phyloP scores from a whole-genome alignment of 176 grass and related monocot species.

The Metroxylon sagu region DNA sequence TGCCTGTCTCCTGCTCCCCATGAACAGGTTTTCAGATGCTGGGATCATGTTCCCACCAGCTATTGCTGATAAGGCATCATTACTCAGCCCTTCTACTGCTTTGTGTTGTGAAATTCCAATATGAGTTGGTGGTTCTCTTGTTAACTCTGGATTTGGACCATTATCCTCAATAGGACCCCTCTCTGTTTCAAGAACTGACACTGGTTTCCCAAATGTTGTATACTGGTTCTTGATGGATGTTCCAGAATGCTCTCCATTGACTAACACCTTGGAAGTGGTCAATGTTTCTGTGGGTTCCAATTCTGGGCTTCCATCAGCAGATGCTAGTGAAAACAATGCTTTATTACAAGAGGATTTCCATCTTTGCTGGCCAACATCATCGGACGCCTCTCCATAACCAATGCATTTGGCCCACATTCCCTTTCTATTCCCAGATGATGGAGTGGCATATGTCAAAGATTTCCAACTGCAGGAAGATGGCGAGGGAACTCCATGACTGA shows the following conservation, averaged over 20 bases:
- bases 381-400: background rate
- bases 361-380: too few species aligned
- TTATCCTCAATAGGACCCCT: conserved; percentile 29
- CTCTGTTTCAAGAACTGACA: background rate
- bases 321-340: too few species aligned
- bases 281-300: too few species aligned
- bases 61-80: too few species aligned
- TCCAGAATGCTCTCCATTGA: background rate
- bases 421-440: conserved; percentile 15
- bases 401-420: background rate
- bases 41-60: too few species aligned
- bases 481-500: background rate
- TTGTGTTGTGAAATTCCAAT: background rate
- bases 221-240: background rate
- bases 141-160: conserved; percentile 5
- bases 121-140: conserved; percentile 16
- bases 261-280: too few species aligned
- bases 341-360: too few species aligned
- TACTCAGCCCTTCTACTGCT: too few species aligned
- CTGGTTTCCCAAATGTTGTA: conserved; percentile 28
- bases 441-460: conserved; percentile 25
- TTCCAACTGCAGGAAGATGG: background rate
- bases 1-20: too few species aligned
- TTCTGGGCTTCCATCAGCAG: too few species aligned
- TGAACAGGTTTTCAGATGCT: too few species aligned